These are phyloP conservation scores for Pseudofabraea citricarpa DNA, from an alignment of 2,329 filamentous ascomycete genomes.

Conservation along the genomic window DNA sequence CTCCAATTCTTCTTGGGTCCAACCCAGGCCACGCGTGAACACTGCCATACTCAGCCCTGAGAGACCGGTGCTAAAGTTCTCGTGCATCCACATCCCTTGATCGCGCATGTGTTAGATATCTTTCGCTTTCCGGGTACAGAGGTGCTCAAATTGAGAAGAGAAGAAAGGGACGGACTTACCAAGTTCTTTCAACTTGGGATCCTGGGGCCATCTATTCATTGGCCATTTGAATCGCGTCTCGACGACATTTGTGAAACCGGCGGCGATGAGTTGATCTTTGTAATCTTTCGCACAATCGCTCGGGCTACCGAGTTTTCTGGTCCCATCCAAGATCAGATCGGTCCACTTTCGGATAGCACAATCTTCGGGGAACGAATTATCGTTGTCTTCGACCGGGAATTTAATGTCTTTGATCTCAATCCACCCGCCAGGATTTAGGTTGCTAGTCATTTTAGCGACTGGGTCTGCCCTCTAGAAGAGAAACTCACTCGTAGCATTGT, in stretches of 20 bases:
- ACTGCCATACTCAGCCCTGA: conserved; percentile 21
- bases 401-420: conserved; percentile 24
- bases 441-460: not conserved
- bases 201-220: conserved; percentile 34
- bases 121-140: not conserved
- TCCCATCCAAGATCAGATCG: not conserved
- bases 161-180: too few relatives aligned
- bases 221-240: conserved; percentile 36
- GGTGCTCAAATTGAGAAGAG: too few relatives aligned
- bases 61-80: conserved; percentile 11
- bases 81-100: conserved; percentile 22
- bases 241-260: conserved; percentile 27
- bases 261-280: not conserved
- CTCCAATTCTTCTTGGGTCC: conserved; percentile 26
- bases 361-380: conserved; percentile 19
- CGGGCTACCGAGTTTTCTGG: not conserved
- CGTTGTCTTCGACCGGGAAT: conserved; percentile 23
- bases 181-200: conserved; percentile 32
- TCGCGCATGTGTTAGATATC: not conserved
- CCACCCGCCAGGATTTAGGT: conserved; percentile 20
- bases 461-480: not conserved
- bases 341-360: conserved; percentile 1
- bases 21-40: conserved; percentile 21
- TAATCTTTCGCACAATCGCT: not conserved
- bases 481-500: not conserved